Conservation (phyloP, 169 alveolate genomes). For the Theileria luwenshuni region DNA sequence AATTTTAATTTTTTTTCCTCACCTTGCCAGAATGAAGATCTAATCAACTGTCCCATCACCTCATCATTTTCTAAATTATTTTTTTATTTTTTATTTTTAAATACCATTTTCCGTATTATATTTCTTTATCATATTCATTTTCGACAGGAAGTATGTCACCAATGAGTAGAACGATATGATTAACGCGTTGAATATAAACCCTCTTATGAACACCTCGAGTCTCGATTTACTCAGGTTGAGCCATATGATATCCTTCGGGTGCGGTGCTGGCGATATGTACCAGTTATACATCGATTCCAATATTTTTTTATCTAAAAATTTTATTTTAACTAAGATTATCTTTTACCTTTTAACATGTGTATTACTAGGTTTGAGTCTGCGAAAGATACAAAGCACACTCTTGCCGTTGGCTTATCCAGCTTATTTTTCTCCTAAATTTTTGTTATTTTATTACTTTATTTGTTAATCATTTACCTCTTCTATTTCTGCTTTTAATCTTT, state of each 20-base stretch:
- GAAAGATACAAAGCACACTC: constrained; percentile 65
- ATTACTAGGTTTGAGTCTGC: constrained; percentile 64
- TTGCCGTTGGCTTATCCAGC: constrained; percentile 35
- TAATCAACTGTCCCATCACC: constrained; percentile 24
- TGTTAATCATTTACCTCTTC: constrained; percentile 27
- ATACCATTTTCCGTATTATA: constrained; percentile 10
- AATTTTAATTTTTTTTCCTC: background rate
- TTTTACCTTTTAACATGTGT: constrained; percentile 47
- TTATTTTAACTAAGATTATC: background rate
- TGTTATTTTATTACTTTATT: background rate
- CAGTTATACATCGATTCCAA: constrained; percentile 59
- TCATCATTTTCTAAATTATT: background rate
- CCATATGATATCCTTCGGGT: constrained; percentile 69
- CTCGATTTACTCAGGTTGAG: constrained; percentile 36
- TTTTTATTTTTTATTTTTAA: background rate
- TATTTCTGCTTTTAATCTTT: constrained; percentile 39
- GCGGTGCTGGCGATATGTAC: constrained; percentile 70
- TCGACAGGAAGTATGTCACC: constrained; percentile 51
- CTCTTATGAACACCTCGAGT: constrained; percentile 25
- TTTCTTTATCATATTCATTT: constrained; percentile 49
- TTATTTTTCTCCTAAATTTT: constrained; percentile 27
- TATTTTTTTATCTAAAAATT: constrained; percentile 36
- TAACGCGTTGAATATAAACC: constrained; percentile 29
- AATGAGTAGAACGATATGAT: constrained; percentile 35
- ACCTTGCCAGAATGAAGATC: constrained; percentile 65